These are phyloP conservation scores for Alnus glutinosa DNA, from an alignment of 306 rosid genomes.

Conservation along the genomic window DNA sequence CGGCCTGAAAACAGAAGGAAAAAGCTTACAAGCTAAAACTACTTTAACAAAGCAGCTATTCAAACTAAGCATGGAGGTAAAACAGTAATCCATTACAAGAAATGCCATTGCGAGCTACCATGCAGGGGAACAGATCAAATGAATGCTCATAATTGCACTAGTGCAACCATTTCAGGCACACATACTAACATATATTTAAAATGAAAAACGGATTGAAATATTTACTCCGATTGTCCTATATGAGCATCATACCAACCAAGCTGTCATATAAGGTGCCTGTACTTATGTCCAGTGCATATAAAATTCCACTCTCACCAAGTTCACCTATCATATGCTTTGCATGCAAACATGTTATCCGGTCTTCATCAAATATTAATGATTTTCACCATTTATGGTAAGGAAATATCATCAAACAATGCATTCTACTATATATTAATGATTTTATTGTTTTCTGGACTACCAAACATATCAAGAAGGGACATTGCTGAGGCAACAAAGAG, in stretches of 20 bases:
- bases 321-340: too few species aligned
- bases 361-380: too few species aligned
- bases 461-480: conserved; percentile 9
- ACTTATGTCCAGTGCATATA: background rate
- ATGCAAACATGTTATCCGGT: too few species aligned
- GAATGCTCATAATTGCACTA: background rate
- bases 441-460: too few species aligned
- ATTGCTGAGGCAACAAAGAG: background rate
- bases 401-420: too few species aligned
- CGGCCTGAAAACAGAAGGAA: conserved; percentile 62
- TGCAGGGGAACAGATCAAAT: background rate
- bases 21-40: background rate
- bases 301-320: too few species aligned
- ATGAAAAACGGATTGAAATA: background rate
- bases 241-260: background rate
- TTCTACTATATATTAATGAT: too few species aligned
- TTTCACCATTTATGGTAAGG: too few species aligned
- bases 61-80: background rate
- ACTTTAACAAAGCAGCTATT: background rate
- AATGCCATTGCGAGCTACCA: background rate
- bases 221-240: background rate
- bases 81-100: background rate
- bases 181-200: background rate
- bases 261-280: background rate
- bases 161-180: background rate